A percentile compares a stretch with the other conserved stretches of the same genome.
These are phyloP conservation scores for Wickerhamomyces sp. DNA, from an alignment of 1,139 yeast genomes.

Conservation along the genomic window DNA sequence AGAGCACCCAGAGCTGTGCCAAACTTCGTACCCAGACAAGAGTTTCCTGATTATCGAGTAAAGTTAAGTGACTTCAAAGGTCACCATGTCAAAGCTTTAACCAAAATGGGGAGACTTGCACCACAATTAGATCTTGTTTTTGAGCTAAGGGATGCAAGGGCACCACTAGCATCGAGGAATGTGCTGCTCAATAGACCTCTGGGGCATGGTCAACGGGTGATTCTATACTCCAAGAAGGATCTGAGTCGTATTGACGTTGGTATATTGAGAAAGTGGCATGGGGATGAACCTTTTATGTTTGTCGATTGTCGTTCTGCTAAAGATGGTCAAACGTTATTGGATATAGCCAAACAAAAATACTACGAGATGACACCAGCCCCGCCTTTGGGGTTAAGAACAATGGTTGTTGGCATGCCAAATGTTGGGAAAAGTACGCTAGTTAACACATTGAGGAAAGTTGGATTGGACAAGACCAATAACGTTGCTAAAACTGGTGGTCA, in stretches of 20 bases:
- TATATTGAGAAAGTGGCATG: slow-evolving; percentile 51
- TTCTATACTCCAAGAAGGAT: slow-evolving; percentile 70
- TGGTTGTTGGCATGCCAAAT: slow-evolving; percentile 94
- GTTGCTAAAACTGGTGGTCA: slow-evolving; percentile 85
- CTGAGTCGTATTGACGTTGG: slow-evolving; percentile 24
- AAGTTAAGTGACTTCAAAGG: slow-evolving; percentile 82
- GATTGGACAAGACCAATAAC: slow-evolving; percentile 26
- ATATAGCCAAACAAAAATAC: slow-evolving; percentile 41
- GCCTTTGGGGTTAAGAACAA: slow-evolving; percentile 72
- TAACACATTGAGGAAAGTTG: slow-evolving; percentile 59
- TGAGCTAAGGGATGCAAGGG: slow-evolving; percentile 84
- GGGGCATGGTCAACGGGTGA: slow-evolving; percentile 48
- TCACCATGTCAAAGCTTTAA: slow-evolving; percentile 80
- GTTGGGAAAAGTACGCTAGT: slow-evolving; percentile 95
- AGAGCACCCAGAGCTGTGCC: background rate
- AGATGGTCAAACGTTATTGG: slow-evolving; percentile 50
- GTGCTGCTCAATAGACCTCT: slow-evolving; percentile 69
- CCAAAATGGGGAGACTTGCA: slow-evolving; percentile 61
- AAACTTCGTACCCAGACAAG: slow-evolving; percentile 33
- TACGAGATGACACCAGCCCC: slow-evolving; percentile 44
- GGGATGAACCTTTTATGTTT: slow-evolving; percentile 50
- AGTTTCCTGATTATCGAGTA: slow-evolving; percentile 66
- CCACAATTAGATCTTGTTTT: slow-evolving; percentile 78
- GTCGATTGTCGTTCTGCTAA: slow-evolving; percentile 52
- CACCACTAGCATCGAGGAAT: slow-evolving; percentile 82